Conservation (phyloP, 768 basidiomycete species). For the Naematelia aurantialba region DNA sequence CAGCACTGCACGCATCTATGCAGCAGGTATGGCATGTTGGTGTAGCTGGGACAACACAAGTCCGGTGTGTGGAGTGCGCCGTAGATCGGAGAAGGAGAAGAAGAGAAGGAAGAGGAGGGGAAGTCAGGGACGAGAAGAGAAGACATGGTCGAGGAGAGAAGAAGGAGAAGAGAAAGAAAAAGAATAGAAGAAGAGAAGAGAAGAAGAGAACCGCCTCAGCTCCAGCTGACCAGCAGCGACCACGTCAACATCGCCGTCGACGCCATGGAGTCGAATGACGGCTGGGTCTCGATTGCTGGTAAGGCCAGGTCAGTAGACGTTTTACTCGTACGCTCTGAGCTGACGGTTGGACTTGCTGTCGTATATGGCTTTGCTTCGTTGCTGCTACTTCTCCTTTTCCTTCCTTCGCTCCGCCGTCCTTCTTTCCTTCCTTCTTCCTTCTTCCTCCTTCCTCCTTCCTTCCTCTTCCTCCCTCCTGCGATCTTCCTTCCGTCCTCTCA, state of each 20-base stretch:
- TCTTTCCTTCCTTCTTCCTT: background rate
- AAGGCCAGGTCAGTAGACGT: constrained; percentile 59
- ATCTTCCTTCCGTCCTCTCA: background rate
- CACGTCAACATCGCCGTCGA: constrained; percentile 78
- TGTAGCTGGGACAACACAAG: too few relatives aligned
- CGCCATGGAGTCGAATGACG: constrained; percentile 58
- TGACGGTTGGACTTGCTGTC: too few relatives aligned
- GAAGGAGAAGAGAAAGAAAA: too few relatives aligned
- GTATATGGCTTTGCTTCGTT: constrained; percentile 47
- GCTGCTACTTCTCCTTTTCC: constrained; percentile 43
- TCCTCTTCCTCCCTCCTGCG: too few relatives aligned
- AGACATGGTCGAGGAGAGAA: too few relatives aligned
- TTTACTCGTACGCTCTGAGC: constrained; percentile 62
- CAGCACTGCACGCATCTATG: too few relatives aligned
- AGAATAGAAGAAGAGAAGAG: too few relatives aligned
- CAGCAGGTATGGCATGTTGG: too few relatives aligned
- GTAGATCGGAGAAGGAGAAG: too few relatives aligned
- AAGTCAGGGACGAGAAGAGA: too few relatives aligned
- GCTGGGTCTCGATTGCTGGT: constrained; percentile 79
- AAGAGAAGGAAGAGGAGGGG: too few relatives aligned
- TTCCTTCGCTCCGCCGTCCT: background rate
- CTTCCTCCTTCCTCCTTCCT: background rate
- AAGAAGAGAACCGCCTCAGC: background rate
- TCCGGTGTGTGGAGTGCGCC: too few relatives aligned
- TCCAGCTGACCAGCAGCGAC: constrained; percentile 53